Evolutionary conservation across 2,329 filamentous ascomycete species (phyloP), one percentile per base, ranked within the genome.

Genomic region (Mycosphaerella sp.): DNA sequence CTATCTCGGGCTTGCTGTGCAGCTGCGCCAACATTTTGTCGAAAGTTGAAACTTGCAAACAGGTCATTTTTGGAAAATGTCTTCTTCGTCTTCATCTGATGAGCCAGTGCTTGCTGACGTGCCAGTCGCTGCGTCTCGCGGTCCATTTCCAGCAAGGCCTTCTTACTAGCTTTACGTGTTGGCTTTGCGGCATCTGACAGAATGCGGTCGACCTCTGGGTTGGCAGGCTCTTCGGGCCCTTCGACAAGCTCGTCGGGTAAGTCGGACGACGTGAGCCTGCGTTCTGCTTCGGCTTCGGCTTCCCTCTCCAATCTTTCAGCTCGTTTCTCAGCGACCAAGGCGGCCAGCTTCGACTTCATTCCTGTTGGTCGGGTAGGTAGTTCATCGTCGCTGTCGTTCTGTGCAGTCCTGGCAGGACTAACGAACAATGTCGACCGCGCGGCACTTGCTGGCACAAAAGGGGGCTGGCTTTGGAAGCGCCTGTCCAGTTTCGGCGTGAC

Each of bases 121-220:
- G 82, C 85, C 74, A 98, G 82, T 31, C 93, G 83, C 73, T 98
- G 93, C 1, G 92, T 96, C 72, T 98, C 93, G 54, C 89, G 82
- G 64, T 87, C 86, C 86, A 98, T 96, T 62, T 97, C 92, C 67
- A 96, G 89, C 41, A 96, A 70, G 0, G 93, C 93, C 72, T 90
- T 96, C 74, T 92, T 97, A 74, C 91, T 92, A 0, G 93, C 91
- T 68, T 93, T 95, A 10, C 93, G 82, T 8, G 81, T 79, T 4
- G 89, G 85, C 3, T 85, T 82, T 26, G 80, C 77, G n/a, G 67
- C 66, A 39, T 68, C 67, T 4, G 66, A 68, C 56, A 69, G 61
- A 54, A 69, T 65, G 17, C 63, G 60, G 29, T 67, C 66, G 9
- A 62, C 43, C 6, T 65, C 61, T 1, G 62, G 55, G 44, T 67